Conservation (phyloP, 2,329 filamentous ascomycete species). For the Alternaria viburni region DNA sequence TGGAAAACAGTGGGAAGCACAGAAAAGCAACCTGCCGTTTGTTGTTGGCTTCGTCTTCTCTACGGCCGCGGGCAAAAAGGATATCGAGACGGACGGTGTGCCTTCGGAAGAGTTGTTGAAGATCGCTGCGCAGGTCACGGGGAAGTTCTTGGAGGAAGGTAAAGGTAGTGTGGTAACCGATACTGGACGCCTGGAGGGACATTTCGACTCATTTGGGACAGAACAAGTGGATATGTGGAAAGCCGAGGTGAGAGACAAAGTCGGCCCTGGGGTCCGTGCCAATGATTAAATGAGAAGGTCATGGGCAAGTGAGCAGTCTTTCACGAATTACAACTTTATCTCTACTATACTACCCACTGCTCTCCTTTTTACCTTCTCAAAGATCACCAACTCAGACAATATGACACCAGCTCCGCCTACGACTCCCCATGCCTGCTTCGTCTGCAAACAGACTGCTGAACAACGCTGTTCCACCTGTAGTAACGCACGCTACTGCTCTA, state of each 20-base stretch:
- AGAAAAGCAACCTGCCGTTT: background rate
- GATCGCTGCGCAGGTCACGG: background rate
- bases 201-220: background rate
- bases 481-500: background rate
- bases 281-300: no score
- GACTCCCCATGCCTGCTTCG: background rate
- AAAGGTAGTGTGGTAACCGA: background rate
- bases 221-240: background rate
- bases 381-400: background rate
- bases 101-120: background rate
- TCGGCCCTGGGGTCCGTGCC: no score
- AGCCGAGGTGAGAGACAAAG: background rate
- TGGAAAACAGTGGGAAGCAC: background rate
- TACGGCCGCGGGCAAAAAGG: background rate
- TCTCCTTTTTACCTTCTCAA: background rate
- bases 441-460: background rate
- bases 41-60: background rate
- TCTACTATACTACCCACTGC: background rate
- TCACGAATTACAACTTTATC: no score
- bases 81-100: background rate
- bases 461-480: background rate
- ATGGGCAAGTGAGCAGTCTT: no score
- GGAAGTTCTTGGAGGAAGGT: background rate
- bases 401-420: background rate
- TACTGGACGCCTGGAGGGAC: background rate